Evolutionary conservation across 805 yeast genomes (phyloP).

Genomic region (Hanseniaspora lindneri): DNA sequence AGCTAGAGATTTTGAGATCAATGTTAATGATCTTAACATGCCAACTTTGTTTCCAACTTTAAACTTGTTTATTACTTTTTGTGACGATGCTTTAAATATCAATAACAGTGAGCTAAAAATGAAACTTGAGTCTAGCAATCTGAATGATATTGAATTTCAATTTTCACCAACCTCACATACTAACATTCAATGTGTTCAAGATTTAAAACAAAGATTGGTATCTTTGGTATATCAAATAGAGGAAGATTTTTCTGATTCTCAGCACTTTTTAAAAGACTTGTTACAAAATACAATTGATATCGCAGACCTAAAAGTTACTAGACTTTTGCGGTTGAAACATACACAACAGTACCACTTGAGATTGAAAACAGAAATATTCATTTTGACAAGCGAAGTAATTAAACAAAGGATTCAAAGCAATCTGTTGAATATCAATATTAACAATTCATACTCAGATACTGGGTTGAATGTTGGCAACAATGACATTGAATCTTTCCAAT

Average conservation of each 20-base stretch:
- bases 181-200: constrained; percentile 37
- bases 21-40: not conserved
- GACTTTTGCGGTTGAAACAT: constrained; percentile 59
- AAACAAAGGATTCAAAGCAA: constrained; percentile 48
- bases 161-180: constrained; percentile 52
- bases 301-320: constrained; percentile 54
- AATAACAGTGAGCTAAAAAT: constrained; percentile 53
- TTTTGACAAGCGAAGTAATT: constrained; percentile 50
- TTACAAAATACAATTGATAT: constrained; percentile 46
- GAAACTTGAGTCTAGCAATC: constrained; percentile 20
- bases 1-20: constrained; percentile 1
- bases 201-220: constrained; percentile 26
- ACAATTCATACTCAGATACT: not conserved
- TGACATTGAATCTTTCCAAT: not conserved
- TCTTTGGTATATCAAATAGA: constrained; percentile 15
- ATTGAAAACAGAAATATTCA: constrained; percentile 68
- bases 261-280: constrained; percentile 37
- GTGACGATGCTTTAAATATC: constrained; percentile 62
- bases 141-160: constrained; percentile 19
- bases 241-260: constrained; percentile 25
- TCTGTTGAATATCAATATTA: constrained; percentile 18
- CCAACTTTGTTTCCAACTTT: constrained; percentile 11
- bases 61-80: constrained; percentile 28
- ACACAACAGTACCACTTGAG: constrained; percentile 63
- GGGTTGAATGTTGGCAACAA: too few relatives aligned